A percentile compares a stretch with the other conserved stretches of the same genome.
These are phyloP conservation scores for Pouteria glomerata DNA, from an alignment of 148 eudicot species.

Conservation along the genomic window DNA sequence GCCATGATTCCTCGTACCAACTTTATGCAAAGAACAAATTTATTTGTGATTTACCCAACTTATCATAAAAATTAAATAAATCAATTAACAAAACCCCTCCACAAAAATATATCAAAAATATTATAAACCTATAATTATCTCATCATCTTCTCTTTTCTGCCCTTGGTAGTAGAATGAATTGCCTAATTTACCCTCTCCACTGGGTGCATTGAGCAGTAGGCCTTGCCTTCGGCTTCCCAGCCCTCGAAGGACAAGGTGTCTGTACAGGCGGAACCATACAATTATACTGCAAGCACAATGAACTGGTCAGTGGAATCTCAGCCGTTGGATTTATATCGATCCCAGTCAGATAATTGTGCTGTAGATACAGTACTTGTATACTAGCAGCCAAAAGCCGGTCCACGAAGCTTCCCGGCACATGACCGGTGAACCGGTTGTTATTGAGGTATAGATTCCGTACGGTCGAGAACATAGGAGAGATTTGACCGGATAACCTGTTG, in stretches of 20 bases:
- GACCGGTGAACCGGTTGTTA: slow-evolving; percentile 78
- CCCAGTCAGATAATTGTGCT: slow-evolving; percentile 82
- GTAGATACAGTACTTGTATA: slow-evolving; percentile 63
- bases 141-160: background rate
- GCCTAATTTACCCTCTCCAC: slow-evolving; percentile 51
- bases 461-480: slow-evolving; percentile 66
- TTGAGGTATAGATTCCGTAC: slow-evolving; percentile 69
- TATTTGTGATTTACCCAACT: slow-evolving; percentile 9
- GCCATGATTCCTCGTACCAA: background rate
- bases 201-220: slow-evolving; percentile 66
- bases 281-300: slow-evolving; percentile 83
- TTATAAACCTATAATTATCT: background rate
- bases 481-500: slow-evolving; percentile 58
- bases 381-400: slow-evolving; percentile 53
- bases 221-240: slow-evolving; percentile 66
- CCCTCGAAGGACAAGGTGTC: slow-evolving; percentile 81
- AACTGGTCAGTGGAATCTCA: slow-evolving; percentile 71
- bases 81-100: background rate
- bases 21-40: background rate
- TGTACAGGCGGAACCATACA: slow-evolving; percentile 87
- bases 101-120: slow-evolving; percentile 1
- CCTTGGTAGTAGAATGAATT: background rate
- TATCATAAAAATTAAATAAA: slow-evolving; percentile 18
- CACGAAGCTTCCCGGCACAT: slow-evolving; percentile 55
- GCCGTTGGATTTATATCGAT: slow-evolving; percentile 71